Base-by-base conservation (phyloP, 23 red algal species). In the Cyanidioschyzon merolae region DNA sequence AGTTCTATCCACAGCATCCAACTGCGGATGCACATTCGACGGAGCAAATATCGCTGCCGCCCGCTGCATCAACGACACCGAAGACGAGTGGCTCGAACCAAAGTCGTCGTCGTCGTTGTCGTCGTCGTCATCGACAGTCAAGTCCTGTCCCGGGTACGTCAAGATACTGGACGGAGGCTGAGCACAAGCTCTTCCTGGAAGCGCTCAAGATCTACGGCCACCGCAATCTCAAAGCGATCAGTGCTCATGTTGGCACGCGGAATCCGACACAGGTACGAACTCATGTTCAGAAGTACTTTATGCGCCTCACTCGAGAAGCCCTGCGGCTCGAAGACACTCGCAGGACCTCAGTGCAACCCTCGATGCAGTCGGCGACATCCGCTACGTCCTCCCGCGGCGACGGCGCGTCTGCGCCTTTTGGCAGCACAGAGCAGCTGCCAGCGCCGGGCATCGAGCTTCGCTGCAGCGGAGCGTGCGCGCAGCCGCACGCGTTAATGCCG, bases 281-380 rank as follows among this genome's bases (percentile, higher is more conserved):
- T 39, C 91, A 95, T 77, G 74, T 79, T 40, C 91, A 95, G 76
- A 95, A 95, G 79, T 90, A 74, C 58, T 95, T 86, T 39, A 95
- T 95, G 91, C 79, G 87, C 3, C 78, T 95, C 37, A 75, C 87
- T 58, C 41, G 87, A 12, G 91, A 95, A 82, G 91, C 91, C 17
- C 77, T 82, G 67, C 83, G 89, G 1, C 68, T 71, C 12, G n/a
- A 71, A 35, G n/a, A 71, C 3, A 27, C 16, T 32, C 63, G n/a
- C 7, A 35, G 7, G 30, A 27, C 63, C 63, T 35, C 63, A 27
- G 3, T 27, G 30, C n/a, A 25, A 71, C 7, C 63, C 3, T 3
- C 63, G 2, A 32, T 27, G 63, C 2, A 35, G 63, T 17, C 32
- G 63, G 63, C 3, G 12, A 7, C n/a, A 27, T 12, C 12, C 12